These are phyloP conservation scores for Violaceomyces palustris DNA, from an alignment of 1,284 basidiomycete genomes.

Conservation along the genomic window DNA sequence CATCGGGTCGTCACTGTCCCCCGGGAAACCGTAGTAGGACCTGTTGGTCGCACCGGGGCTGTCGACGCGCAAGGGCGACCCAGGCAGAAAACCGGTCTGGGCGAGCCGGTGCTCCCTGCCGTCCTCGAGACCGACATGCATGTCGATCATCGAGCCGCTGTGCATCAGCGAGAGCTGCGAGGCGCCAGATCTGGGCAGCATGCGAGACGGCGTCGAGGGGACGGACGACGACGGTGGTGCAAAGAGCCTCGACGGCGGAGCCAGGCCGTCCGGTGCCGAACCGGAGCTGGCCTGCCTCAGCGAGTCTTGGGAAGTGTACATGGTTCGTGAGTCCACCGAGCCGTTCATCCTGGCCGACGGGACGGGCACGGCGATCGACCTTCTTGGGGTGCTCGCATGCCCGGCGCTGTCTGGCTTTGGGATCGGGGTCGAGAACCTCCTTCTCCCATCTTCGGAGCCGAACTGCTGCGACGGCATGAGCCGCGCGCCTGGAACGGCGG, in stretches of 20 bases:
- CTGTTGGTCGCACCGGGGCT: constrained; percentile 25
- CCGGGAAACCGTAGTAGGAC: constrained; percentile 38
- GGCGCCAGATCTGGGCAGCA: constrained; percentile 16
- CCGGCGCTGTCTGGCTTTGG: background rate
- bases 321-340: no score
- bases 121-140: constrained; percentile 53
- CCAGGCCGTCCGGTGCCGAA: no score
- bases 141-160: constrained; percentile 54
- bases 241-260: constrained; percentile 38
- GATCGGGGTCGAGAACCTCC: constrained; percentile 1
- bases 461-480: constrained; percentile 5
- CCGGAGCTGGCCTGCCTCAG: no score
- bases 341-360: no score
- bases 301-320: no score
- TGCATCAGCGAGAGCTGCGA: constrained; percentile 51
- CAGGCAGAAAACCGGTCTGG: constrained; percentile 35
- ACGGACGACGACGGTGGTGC: constrained; percentile 26
- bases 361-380: no score
- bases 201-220: constrained; percentile 13
- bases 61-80: constrained; percentile 19
- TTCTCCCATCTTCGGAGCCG: constrained; percentile 8
- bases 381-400: constrained; percentile 3
- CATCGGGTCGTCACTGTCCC: constrained; percentile 26
- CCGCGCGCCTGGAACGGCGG: constrained; percentile 1
- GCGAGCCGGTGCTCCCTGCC: constrained; percentile 31